Evolutionary conservation across 345 rosid species (phyloP).

Genomic region (Gossypium thurberi): DNA sequence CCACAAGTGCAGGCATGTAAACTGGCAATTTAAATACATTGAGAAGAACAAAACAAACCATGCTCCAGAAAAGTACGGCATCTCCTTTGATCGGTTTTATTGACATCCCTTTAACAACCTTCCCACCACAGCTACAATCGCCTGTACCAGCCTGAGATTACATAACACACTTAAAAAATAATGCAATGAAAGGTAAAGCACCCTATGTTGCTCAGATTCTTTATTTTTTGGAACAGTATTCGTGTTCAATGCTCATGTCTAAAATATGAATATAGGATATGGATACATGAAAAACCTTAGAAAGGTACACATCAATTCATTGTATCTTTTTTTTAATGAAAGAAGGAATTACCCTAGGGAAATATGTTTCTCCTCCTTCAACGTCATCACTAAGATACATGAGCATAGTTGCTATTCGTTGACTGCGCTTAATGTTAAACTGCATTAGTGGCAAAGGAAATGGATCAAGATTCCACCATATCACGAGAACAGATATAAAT

Average conservation of each 20-base stretch:
- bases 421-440: conserved; percentile 89
- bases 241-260: too few relatives aligned
- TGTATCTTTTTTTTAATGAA: neutral
- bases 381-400: conserved; percentile 85
- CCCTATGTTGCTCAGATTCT: too few relatives aligned
- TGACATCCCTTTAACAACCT: conserved; percentile 58
- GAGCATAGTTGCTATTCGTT: conserved; percentile 85
- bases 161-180: neutral
- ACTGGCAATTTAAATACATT: neutral
- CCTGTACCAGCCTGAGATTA: conserved; percentile 77
- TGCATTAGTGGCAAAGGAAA: conserved; percentile 18
- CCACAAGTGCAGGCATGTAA: neutral
- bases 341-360: conserved; percentile 60
- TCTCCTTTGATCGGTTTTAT: conserved; percentile 83
- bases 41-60: conserved; percentile 49
- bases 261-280: too few relatives aligned
- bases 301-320: too few relatives aligned
- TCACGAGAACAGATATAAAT: neutral
- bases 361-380: conserved; percentile 96
- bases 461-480: neutral
- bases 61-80: conserved; percentile 98
- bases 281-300: too few relatives aligned
- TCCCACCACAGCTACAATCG: conserved; percentile 84
- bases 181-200: neutral
- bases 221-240: too few relatives aligned